These are phyloP conservation scores for Chalciporus piperatus DNA, from an alignment of 768 basidiomycete species.

Conservation along the genomic window DNA sequence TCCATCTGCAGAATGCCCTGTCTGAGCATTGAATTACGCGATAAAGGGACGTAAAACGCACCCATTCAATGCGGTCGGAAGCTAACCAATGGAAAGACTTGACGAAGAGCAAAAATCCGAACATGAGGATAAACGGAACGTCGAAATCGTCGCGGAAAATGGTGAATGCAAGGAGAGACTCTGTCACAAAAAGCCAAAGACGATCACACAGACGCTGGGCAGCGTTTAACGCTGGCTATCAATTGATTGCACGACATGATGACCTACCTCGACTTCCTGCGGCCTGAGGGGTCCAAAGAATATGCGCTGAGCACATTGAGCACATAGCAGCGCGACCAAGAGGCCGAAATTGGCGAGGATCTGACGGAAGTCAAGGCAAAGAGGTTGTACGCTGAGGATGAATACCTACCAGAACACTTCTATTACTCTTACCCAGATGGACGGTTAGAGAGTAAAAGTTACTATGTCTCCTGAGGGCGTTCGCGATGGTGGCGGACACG, in stretches of 20 bases:
- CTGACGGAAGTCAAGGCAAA: constrained; percentile 38
- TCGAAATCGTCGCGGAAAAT: constrained; percentile 97
- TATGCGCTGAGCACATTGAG: constrained; percentile 74
- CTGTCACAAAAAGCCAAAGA: constrained; percentile 97
- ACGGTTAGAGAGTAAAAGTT: constrained; percentile 96
- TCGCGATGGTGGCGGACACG: constrained; percentile 69
- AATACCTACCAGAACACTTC: constrained; percentile 79
- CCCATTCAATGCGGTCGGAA: constrained; percentile 94
- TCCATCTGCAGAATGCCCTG: constrained; percentile 72
- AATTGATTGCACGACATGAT: not conserved
- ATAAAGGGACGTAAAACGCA: constrained; percentile 35
- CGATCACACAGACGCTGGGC: constrained; percentile 89
- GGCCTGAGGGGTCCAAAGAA: constrained; percentile 90
- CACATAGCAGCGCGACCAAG: constrained; percentile 70
- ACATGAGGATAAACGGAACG: constrained; percentile 89
- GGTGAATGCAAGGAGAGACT: constrained; percentile 92
- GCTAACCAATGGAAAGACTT: constrained; percentile 99
- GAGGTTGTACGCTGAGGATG: not conserved
- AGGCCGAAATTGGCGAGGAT: constrained; percentile 89
- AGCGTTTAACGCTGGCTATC: not conserved
- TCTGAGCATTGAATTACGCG: constrained; percentile 1
- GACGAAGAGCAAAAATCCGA: constrained; percentile 89
- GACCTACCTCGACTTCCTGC: constrained; percentile 85
- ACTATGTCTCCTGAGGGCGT: constrained; percentile 77
- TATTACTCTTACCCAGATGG: constrained; percentile 87